Conservation (phyloP, 441 rosid genomes). For the Gossypium gossypioides region DNA sequence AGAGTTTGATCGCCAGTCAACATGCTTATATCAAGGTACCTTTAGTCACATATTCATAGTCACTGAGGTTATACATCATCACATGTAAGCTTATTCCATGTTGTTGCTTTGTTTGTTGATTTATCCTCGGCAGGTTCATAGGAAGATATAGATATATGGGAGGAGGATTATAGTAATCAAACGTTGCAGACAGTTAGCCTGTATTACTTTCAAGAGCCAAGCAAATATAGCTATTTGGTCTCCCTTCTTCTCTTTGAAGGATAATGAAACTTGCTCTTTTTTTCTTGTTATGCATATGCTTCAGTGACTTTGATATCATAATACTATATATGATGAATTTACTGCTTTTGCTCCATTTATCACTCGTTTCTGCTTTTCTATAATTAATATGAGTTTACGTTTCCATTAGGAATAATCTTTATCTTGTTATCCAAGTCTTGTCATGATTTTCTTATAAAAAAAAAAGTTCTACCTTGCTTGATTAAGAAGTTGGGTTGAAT, state of each 20-base stretch:
- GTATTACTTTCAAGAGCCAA: conserved; percentile 25
- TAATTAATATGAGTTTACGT: background rate
- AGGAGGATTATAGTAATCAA: conserved; percentile 11
- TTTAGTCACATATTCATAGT: background rate
- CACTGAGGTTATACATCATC: background rate
- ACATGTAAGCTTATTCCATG: background rate
- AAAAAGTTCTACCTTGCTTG: no score
- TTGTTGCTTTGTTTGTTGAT: background rate
- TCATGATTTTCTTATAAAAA: background rate
- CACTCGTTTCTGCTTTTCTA: background rate
- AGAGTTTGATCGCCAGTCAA: conserved; percentile 10
- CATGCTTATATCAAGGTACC: conserved; percentile 24
- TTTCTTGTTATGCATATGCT: background rate
- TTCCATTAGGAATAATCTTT: background rate
- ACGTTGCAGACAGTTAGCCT: conserved; percentile 16
- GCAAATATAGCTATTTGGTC: conserved; percentile 1
- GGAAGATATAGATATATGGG: conserved; percentile 15
- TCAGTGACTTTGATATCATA: background rate
- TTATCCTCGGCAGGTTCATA: conserved; percentile 23
- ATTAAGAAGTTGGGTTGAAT: no score
- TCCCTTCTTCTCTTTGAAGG: conserved; percentile 11
- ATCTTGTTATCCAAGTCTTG: background rate
- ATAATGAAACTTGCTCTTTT: conserved; percentile 11
- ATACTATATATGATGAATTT: background rate
- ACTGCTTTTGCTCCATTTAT: background rate